Base-by-base conservation (phyloP, 2,329 filamentous ascomycete species). In the Geosmithia putterillii region DNA sequence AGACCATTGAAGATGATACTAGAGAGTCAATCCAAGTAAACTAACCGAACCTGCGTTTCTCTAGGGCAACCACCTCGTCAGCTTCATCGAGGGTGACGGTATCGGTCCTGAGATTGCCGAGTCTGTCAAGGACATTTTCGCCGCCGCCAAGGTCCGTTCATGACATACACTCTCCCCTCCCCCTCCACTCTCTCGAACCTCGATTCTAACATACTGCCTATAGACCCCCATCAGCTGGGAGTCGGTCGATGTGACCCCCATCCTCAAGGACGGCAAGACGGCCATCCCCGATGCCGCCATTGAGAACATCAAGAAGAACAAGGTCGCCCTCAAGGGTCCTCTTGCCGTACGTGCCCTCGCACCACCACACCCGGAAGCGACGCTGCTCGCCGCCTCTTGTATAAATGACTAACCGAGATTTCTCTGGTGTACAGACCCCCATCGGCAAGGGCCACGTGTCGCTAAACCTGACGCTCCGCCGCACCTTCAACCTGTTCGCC, bases 401-500 rank as follows among this genome's bases (percentile, higher is more conserved):
- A 7, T 20, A 4, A 14, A n/a, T 12, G 15, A 40, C 38, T 20
- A 19, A 23, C 32, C n/a, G 32, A 21, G 12, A 25, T 17, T 7
- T 41, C n/a, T n/a, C n/a, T n/a, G n/a, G n/a, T 38, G 18, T 14
- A 36, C 36, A 89, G 78, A 98, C 92, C 3, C 92, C 92, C 51
- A 80, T 98, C 59, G 92, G 94, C 67, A 98, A 96, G 76, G 92
- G 92, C 60, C 92, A 98, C 71, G 90, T 98, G 64, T 96, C 92
- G 46, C 86, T 98, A 55, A 98, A 98, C 78, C 75, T 98, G 52
- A 98, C 92, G 47, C 88, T 98, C 58, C 90, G 92, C 63, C 85
- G 92, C 62, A 98, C 94, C 51, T 98, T 98, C 75, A 98, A 98
- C 76, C 88, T 98, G 58, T 98, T 98, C 69, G 94, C 92, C 72